A percentile compares a stretch with the other conserved stretches of the same genome.
Conservation (phyloP, 228 moss, liverwort and hornwort genomes). For the Sphagnum fallax region DNA sequence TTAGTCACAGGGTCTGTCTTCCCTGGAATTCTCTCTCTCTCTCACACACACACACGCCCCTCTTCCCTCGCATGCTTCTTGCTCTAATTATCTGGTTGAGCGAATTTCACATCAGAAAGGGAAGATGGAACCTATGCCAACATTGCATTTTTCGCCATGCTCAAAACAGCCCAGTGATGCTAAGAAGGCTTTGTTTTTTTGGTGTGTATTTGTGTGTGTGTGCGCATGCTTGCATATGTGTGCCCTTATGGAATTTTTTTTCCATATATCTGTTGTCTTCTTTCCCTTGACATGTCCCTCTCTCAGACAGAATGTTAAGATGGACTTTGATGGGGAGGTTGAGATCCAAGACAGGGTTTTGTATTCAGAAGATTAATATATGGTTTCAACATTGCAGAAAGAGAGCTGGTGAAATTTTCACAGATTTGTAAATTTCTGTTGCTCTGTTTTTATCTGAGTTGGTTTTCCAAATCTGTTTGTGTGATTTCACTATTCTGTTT, state of each 20-base stretch:
- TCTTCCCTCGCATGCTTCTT: neutral
- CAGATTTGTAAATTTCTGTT: neutral
- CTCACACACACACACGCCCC: neutral
- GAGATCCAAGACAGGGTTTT: neutral
- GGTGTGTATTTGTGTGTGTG: too few species aligned
- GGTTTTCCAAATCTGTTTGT: neutral
- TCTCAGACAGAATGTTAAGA: neutral
- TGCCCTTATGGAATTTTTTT: too few species aligned
- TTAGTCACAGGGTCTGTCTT: slow-evolving; percentile 39
- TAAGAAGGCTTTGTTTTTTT: too few species aligned
- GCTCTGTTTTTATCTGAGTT: neutral
- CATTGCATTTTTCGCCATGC: neutral
- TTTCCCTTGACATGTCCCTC: neutral
- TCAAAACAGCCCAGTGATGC: too few species aligned
- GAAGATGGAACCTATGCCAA: neutral
- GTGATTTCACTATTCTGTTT: neutral
- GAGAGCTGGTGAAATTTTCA: neutral
- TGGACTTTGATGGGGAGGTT: neutral
- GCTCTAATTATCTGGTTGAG: neutral
- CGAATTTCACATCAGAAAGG: neutral
- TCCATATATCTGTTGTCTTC: neutral
- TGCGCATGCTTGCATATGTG: too few species aligned
- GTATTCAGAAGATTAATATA: neutral
- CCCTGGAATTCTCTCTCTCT: neutral
- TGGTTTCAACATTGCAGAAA: neutral